These are phyloP conservation scores for Cunninghamia lanceolata DNA, from an alignment of 75 land plant species.

Conservation along the genomic window DNA sequence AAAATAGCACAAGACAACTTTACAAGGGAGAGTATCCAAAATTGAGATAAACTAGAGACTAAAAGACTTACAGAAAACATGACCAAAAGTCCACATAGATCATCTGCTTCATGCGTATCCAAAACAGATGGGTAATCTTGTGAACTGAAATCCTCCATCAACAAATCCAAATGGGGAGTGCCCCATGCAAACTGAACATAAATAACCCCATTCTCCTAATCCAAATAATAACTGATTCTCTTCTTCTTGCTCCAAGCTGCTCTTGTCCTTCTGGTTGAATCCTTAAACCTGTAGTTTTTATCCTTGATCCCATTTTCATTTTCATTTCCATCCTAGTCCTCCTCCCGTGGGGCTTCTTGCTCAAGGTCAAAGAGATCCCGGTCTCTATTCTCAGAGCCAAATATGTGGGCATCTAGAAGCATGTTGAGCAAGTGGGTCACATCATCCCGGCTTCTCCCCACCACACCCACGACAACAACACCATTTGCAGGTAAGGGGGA, in stretches of 20 bases:
- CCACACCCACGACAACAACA: constrained; percentile 82
- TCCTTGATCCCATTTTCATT: not conserved
- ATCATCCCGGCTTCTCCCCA: constrained; percentile 44
- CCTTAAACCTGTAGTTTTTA: not conserved
- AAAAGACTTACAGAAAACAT: constrained; percentile 63
- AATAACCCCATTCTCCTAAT: constrained; percentile 75
- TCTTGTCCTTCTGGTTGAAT: not conserved
- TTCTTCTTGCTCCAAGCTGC: constrained; percentile 30
- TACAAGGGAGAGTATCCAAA: not conserved
- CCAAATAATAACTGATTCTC: constrained; percentile 62
- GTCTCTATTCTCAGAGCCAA: constrained; percentile 49
- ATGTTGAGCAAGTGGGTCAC: constrained; percentile 71
- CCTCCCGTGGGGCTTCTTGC: not conserved
- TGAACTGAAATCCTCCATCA: constrained; percentile 17
- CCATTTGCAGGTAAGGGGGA: constrained; percentile 22
- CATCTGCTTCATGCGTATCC: constrained; percentile 43
- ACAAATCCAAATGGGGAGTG: constrained; percentile 13
- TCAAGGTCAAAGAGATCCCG: constrained; percentile 9
- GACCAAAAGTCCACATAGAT: constrained; percentile 52
- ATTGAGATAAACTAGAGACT: not conserved
- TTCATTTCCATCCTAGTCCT: constrained; percentile 7
- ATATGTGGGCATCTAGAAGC: constrained; percentile 66
- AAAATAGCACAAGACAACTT: not conserved
- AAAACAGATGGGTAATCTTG: constrained; percentile 15
- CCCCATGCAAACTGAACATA: constrained; percentile 62